Evolutionary conservation across 2,329 filamentous ascomycete genomes (phyloP).

Genomic region (Diplodia corticola): DNA sequence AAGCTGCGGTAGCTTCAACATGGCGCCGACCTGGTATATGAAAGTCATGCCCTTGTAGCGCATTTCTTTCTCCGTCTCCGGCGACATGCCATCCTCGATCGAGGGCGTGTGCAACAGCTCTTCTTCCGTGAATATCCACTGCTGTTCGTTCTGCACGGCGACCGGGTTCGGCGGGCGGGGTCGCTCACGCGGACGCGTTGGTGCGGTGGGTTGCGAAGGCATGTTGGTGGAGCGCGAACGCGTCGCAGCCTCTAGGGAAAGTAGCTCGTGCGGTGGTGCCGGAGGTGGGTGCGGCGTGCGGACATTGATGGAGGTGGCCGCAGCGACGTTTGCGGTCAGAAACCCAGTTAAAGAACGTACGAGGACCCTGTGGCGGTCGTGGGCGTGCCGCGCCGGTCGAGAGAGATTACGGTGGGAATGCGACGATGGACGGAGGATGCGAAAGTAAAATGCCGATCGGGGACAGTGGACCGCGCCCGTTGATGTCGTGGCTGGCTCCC

Average conservation of each 20-base stretch:
- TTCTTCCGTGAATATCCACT: constrained; percentile 87
- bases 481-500: not conserved
- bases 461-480: too few species aligned
- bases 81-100: constrained; percentile 75
- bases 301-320: constrained; percentile 17
- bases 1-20: constrained; percentile 87
- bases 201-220: constrained; percentile 9
- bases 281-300: not conserved
- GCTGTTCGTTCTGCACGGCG: constrained; percentile 59
- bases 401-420: constrained; percentile 11
- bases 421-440: constrained; percentile 9
- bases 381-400: not conserved
- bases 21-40: constrained; percentile 88
- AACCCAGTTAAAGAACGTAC: not conserved
- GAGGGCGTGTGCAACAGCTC: constrained; percentile 83
- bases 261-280: constrained; percentile 4
- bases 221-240: constrained; percentile 12
- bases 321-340: not conserved
- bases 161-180: constrained; percentile 45
- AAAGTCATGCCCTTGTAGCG: constrained; percentile 95
- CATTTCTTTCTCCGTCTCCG: constrained; percentile 74
- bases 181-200: constrained; percentile 25
- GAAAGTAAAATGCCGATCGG: constrained; percentile 19
- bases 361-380: not conserved
- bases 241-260: constrained; percentile 10